Conservation (phyloP, 495 filamentous ascomycete genomes). For the Astrocystis sublimbata region DNA sequence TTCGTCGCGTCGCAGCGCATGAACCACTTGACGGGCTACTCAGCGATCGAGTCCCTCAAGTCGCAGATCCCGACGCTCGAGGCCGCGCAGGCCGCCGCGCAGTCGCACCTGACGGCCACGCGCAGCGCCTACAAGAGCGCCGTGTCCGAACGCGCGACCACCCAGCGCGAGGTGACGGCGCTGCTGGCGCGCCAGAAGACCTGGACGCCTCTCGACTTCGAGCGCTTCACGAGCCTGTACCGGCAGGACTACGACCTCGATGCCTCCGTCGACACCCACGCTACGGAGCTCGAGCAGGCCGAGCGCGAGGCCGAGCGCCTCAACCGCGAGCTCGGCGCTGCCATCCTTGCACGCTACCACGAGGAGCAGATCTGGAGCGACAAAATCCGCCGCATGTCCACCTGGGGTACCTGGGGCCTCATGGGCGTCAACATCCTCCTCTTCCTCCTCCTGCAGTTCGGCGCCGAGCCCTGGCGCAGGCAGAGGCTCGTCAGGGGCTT, state of each 20-base stretch:
- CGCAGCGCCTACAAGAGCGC: slow-evolving; percentile 76
- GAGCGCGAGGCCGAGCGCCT: slow-evolving; percentile 79
- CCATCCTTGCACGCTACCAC: slow-evolving; percentile 88
- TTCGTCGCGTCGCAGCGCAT: slow-evolving; percentile 83
- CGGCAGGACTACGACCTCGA: slow-evolving; percentile 92
- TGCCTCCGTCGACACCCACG: slow-evolving; percentile 74
- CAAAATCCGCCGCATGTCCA: slow-evolving; percentile 91
- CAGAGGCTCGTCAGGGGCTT: slow-evolving; percentile 77
- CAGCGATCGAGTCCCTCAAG: slow-evolving; percentile 85
- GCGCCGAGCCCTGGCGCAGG: slow-evolving; percentile 93
- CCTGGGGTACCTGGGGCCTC: slow-evolving; percentile 96
- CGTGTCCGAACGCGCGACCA: slow-evolving; percentile 74
- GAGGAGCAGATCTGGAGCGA: slow-evolving; percentile 99
- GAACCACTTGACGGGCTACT: slow-evolving; percentile 93
- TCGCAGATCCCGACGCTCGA: slow-evolving; percentile 73
- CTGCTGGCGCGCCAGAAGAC: slow-evolving; percentile 91
- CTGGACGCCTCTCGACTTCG: slow-evolving; percentile 84
- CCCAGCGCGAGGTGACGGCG: slow-evolving; percentile 93
- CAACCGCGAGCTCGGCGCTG: slow-evolving; percentile 67
- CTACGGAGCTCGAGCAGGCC: slow-evolving; percentile 66
- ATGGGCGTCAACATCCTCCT: slow-evolving; percentile 95
- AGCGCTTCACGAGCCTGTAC: slow-evolving; percentile 92
- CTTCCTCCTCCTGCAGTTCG: slow-evolving; percentile 84
- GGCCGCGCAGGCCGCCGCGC: slow-evolving; percentile 59
- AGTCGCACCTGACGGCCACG: slow-evolving; percentile 64